Conservation (phyloP, 1,284 basidiomycete genomes). For the Apiotrichum veenhuisii region DNA sequence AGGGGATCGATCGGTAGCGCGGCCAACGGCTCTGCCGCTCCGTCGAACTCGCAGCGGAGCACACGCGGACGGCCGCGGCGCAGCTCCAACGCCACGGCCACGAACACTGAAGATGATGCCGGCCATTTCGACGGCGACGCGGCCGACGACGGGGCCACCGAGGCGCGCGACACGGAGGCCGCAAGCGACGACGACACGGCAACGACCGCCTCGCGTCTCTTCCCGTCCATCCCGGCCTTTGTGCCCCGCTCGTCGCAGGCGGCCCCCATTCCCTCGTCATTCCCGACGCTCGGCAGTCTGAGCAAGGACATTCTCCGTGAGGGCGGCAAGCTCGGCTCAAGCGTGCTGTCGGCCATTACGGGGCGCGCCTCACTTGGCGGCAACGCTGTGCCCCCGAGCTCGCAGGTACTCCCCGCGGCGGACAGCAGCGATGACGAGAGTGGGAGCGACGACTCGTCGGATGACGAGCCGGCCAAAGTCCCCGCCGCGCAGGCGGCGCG, state of each 20-base stretch:
- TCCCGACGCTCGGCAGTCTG: conserved; percentile 14
- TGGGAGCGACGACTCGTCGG: neutral
- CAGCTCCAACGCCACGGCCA: neutral
- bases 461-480: neutral
- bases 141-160: neutral
- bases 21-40: neutral
- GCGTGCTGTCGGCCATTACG: neutral
- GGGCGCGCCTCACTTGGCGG: neutral
- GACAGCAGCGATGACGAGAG: neutral
- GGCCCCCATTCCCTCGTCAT: conserved; percentile 6
- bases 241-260: neutral
- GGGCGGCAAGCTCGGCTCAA: conserved; percentile 1
- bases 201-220: conserved; percentile 5
- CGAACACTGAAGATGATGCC: neutral
- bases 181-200: conserved; percentile 9
- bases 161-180: conserved; percentile 1
- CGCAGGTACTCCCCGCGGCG: neutral
- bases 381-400: neutral
- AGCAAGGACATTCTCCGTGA: conserved; percentile 15
- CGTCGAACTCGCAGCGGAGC: neutral
- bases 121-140: neutral
- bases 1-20: neutral
- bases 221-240: neutral
- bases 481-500: neutral
- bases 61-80: neutral